These are phyloP conservation scores for Penicillium sp. DNA, from an alignment of 2,329 filamentous ascomycete genomes.

Conservation along the genomic window DNA sequence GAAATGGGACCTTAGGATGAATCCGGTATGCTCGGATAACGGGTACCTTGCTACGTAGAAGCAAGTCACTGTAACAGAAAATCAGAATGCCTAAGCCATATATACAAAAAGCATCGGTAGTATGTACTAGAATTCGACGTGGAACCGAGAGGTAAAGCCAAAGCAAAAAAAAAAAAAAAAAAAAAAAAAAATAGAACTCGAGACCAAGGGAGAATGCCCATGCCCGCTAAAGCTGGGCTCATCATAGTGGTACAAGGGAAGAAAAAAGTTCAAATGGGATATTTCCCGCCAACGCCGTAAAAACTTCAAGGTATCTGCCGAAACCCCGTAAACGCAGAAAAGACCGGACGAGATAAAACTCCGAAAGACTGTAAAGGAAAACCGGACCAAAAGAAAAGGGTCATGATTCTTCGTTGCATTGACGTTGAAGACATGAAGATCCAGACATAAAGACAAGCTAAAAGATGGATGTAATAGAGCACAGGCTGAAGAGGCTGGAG, in stretches of 20 bases:
- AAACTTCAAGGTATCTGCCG: not conserved
- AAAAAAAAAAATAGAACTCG: not conserved
- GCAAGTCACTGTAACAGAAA: not conserved
- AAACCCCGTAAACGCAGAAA: constrained; percentile 5
- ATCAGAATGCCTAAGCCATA: constrained; percentile 2
- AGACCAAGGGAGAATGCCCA: not conserved
- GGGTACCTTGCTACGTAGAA: not conserved
- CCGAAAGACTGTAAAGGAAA: constrained; percentile 13
- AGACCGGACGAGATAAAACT: constrained; percentile 5
- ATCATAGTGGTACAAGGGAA: constrained; percentile 7
- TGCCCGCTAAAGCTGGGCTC: not conserved
- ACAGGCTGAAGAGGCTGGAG: constrained; percentile 13
- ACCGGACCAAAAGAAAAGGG: constrained; percentile 17
- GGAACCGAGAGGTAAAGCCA: not conserved
- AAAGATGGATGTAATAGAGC: constrained; percentile 17
- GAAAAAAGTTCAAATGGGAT: not conserved
- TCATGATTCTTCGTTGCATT: constrained; percentile 42
- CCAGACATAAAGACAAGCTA: constrained; percentile 23
- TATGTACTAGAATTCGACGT: constrained; percentile 2
- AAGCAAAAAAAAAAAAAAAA: not conserved
- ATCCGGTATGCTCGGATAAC: not conserved
- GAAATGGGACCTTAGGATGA: not conserved
- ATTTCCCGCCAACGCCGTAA: constrained; percentile 6
- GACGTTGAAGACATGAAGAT: constrained; percentile 34
- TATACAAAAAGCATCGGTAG: constrained; percentile 1